Percentiles rank a stretch among this genome's conserved stretches.
Conservation (phyloP, 148 eudicot genomes). For the Simmondsia chinensis region DNA sequence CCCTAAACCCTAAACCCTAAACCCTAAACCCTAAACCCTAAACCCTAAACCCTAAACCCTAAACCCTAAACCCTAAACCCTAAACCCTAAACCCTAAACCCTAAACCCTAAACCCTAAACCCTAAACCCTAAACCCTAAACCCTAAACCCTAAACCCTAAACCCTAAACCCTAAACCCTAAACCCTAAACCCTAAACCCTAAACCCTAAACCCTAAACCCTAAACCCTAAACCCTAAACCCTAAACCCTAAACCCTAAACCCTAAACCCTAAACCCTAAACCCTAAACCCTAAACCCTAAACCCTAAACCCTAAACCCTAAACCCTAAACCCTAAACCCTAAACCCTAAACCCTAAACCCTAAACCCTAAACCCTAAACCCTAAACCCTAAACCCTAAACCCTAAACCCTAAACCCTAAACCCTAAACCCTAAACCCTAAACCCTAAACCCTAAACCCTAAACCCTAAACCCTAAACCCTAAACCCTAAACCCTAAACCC, state of each 20-base stretch:
- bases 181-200: slow-evolving; percentile 10
- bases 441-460: slow-evolving; percentile 10
- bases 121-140: slow-evolving; percentile 15
- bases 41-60: slow-evolving; percentile 10
- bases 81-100: slow-evolving; percentile 9
- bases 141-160: slow-evolving; percentile 15
- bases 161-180: slow-evolving; percentile 15
- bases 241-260: too few relatives aligned
- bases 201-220: slow-evolving; percentile 9
- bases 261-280: slow-evolving; percentile 13
- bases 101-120: slow-evolving; percentile 13
- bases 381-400: too few relatives aligned
- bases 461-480: slow-evolving; percentile 12
- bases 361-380: too few relatives aligned
- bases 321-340: slow-evolving; percentile 4
- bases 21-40: slow-evolving; percentile 12
- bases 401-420: slow-evolving; percentile 8
- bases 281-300: slow-evolving; percentile 13
- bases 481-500: slow-evolving; percentile 16
- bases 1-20: slow-evolving; percentile 15
- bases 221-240: slow-evolving; percentile 8
- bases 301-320: slow-evolving; percentile 9
- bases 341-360: too few relatives aligned
- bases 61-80: slow-evolving; percentile 10
- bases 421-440: slow-evolving; percentile 9